Base-by-base conservation (phyloP, 257 asterid genomes). In the Osmanthus fragrans region DNA sequence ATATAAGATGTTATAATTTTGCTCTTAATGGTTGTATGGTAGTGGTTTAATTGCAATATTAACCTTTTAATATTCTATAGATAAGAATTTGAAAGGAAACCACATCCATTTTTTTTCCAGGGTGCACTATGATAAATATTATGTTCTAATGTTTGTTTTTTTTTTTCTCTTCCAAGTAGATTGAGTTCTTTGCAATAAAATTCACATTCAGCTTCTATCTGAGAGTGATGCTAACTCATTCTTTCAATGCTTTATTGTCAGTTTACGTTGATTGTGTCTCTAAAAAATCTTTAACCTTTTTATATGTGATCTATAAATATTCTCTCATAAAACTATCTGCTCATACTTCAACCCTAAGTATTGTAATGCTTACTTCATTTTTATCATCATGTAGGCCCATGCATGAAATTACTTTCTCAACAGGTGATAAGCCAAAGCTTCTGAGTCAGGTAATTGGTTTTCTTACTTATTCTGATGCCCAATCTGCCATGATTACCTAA, bases 331-430 rank as follows among this genome's bases (percentile, higher is more conserved):
- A 73, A 69, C 27, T 68, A 78, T 32, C 79, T 40, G 34, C 23
- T 65, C 70, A 29, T 74, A 60, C 71, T 67, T 64, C 72, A 74
- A 71, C 39, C 12, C 67, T 49, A 60, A 65, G 34, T 60, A 70
- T 73, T 80, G 5, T 37, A 34, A 36, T 76, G 77, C 80, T 82
- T 68, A 72, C 80, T 47, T 30, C 40, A 74, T 32, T 68, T 73
- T 72, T 13, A 70, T 63, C 12, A 77, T 76, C 71, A 72, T 83
- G 89, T 88, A 95, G 99, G 94, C 92, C 98, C 78, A 90, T 93
- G 97, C 99, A 95, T 84, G 99, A 95, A 85, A 95, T 95, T 82
- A 95, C 98, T 30, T 93, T 91, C 85, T 95, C 99, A 82, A 87
- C 89, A 8, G 90, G 85, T 71, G 97, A 95, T 90, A 93, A 89